Evolutionary conservation across 176 grass and related monocot species (phyloP), one percentile per base, ranked within the genome.

Genomic region (Phragmites australis): DNA sequence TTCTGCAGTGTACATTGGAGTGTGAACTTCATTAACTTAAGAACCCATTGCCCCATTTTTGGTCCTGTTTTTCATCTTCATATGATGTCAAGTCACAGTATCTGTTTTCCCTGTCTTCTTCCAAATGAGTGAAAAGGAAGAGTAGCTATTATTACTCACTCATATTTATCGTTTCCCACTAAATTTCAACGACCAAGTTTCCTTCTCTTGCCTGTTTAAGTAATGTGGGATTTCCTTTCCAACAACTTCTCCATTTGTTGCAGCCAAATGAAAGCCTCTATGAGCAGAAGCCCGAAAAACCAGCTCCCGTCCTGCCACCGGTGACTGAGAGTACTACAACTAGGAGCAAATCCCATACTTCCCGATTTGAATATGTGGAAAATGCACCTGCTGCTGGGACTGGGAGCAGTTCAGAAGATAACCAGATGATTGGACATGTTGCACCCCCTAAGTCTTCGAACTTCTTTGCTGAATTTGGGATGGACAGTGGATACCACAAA

Each of bases 401-500:
- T 76, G 87, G 89, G 83, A 83, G 44, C 56, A 80, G 27, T 69
- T 87, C 80, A 21, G 85, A 79, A 72, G 89, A 83, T 53, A 75
- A 50, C 60, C 81, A 89, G 60, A 52, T 87, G 51, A 80, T 89
- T 15, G 86, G 88, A 74, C 97, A 99, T 81, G 92, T 99, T 83
- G 84, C 90, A 21, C 84, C 97, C 19, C 97, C 97, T 65, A 99
- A 91, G 61, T 94, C 90, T 41, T 91, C 90, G 18, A 93, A 89
- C 85, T 95, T 99, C 76, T 99, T 99, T 81, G 90, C 86, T 23
- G 92, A 99, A 53, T 99, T 90, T 86, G 97, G 90, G 52, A 99
- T 91, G 93, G 93, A 96, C n/a, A 86, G 68, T 83, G 82, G 81
- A 83, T 85, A 90, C 83, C 76, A 87, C 40, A 99, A 99, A 78